phyloP scores from a whole-genome alignment of 305 asterid genomes.

The Fraxinus dipetala region DNA sequence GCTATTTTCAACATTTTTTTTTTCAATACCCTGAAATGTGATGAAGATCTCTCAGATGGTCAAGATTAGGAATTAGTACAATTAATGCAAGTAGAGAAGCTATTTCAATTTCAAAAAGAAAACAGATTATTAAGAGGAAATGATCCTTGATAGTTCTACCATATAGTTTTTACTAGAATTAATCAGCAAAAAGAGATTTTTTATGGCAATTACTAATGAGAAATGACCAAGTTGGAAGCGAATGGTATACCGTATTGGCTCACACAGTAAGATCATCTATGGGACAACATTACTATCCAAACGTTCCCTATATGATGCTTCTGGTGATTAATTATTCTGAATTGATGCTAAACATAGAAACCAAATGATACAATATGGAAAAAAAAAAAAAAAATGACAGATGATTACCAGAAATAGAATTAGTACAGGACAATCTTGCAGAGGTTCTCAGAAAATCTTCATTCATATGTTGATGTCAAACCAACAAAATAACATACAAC shows the following conservation, averaged over 20 bases:
- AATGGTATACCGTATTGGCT: not conserved
- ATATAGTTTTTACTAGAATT: not conserved
- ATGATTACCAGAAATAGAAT: constrained; percentile 13
- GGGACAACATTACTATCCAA: not conserved
- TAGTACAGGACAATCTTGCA: not conserved
- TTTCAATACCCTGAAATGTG: not conserved
- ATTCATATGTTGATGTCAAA: constrained; percentile 1
- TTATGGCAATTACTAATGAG: not conserved
- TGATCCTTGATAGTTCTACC: not conserved
- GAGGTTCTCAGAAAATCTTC: constrained; percentile 2
- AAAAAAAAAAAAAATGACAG: not conserved
- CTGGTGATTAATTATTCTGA: not conserved
- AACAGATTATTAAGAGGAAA: not conserved
- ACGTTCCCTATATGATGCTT: not conserved
- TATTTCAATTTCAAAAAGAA: not conserved
- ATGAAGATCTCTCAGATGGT: not conserved
- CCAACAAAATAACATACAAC: not conserved
- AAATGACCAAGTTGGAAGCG: not conserved
- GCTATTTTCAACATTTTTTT: not conserved
- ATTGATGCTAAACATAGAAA: not conserved
- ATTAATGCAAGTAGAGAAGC: not conserved
- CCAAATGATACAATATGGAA: not conserved
- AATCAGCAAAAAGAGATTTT: not conserved
- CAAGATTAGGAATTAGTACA: not conserved
- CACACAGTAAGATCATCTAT: not conserved